phyloP scores from a whole-genome alignment of 148 eudicot species.

The Nyssa sinensis region DNA sequence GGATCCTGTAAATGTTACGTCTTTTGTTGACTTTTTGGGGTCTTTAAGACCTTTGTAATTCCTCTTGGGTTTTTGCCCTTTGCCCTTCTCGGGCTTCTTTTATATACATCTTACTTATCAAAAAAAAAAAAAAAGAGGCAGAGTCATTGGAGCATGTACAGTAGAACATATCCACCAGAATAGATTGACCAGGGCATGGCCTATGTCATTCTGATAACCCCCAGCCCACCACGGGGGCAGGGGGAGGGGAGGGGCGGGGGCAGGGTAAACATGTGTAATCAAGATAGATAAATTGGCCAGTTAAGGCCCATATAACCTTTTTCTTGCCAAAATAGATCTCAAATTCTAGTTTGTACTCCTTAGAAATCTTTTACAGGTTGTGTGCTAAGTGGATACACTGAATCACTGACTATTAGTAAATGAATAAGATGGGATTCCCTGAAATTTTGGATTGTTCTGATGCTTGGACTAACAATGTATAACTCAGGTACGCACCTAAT shows the following conservation, averaged over 20 bases:
- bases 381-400: not conserved
- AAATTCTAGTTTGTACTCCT: not conserved
- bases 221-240: too few species aligned
- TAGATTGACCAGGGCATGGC: not conserved
- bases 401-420: not conserved
- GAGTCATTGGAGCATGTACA: not conserved
- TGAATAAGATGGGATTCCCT: not conserved
- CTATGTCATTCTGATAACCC: not conserved
- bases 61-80: too few species aligned
- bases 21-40: too few species aligned
- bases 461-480: not conserved
- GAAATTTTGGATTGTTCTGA: not conserved
- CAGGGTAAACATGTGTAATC: too few species aligned
- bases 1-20: too few species aligned
- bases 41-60: too few species aligned
- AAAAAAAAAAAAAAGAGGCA: too few species aligned
- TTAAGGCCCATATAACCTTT: not conserved
- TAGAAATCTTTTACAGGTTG: not conserved
- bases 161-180: not conserved
- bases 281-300: not conserved
- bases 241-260: too few species aligned
- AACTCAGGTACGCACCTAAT: not conserved
- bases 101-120: too few species aligned
- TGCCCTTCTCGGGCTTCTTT: too few species aligned
- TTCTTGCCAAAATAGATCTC: not conserved